Evolutionary conservation across 371 early-diverging fungal genomes (phyloP).

Genomic region (Thermomucor indicae-seudaticae): DNA sequence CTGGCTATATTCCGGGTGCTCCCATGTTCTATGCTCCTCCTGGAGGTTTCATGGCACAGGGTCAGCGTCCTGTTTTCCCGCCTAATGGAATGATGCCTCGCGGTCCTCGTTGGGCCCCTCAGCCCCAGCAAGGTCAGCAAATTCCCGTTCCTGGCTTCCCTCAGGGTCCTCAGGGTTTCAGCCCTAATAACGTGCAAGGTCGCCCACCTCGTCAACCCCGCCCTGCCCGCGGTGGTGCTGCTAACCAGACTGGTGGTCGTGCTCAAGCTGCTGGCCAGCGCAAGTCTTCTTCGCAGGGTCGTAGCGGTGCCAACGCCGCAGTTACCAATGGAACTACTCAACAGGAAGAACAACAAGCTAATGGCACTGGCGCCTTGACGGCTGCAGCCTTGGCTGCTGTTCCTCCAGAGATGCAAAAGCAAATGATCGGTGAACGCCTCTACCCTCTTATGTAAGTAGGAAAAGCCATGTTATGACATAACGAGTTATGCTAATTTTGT

Average conservation of each 20-base stretch:
- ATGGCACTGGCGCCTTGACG: constrained; percentile 35
- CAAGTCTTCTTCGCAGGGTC: constrained; percentile 6
- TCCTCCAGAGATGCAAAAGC: constrained; percentile 76
- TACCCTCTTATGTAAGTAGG: constrained; percentile 65
- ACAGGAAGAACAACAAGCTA: constrained; percentile 16
- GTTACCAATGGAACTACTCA: constrained; percentile 22
- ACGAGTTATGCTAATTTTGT: background rate
- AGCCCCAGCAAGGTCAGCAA: constrained; percentile 58
- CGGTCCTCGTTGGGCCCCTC: constrained; percentile 67
- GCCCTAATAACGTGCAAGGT: constrained; percentile 32
- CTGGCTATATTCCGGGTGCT: constrained; percentile 32
- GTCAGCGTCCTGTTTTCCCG: constrained; percentile 54
- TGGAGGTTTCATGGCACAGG: constrained; percentile 62
- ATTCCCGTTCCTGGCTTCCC: constrained; percentile 40
- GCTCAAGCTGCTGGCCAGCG: constrained; percentile 21
- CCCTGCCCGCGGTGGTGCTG: constrained; percentile 55
- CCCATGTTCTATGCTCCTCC: constrained; percentile 48
- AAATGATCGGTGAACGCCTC: constrained; percentile 75
- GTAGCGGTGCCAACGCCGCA: constrained; percentile 9
- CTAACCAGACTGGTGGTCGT: constrained; percentile 20
- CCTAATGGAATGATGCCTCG: constrained; percentile 31
- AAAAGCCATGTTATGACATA: too few relatives aligned
- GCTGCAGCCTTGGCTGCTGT: constrained; percentile 68
- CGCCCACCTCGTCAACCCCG: constrained; percentile 48
- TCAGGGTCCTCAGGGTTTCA: constrained; percentile 38